Base-by-base conservation (phyloP, 352 stramenopile species). In the Globisporangium solare region DNA sequence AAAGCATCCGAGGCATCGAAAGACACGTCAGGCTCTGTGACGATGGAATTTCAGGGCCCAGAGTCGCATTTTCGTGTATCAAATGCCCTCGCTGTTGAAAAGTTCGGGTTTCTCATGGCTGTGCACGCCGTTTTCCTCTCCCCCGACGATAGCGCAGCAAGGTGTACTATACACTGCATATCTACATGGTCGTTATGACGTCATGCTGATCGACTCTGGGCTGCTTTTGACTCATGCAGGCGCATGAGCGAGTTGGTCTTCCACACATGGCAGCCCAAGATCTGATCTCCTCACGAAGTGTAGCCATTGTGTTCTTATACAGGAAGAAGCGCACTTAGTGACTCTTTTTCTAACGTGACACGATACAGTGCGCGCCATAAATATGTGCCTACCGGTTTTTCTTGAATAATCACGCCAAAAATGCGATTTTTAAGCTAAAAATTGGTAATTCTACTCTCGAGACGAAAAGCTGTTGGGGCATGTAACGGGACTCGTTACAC, bases 1-100 rank as follows among this genome's bases (percentile, higher is more conserved):
- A 73, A 70, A 70, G 61, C 74, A 3, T 45, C 55, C 0, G 53
- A 76, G 10, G 59, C 73, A 21, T 52, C 61, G 2, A 67, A 70
- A 37, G 62, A 42, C 13, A 70, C 68, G 0, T 17, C 48, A 4
- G 78, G 74, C 1, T 88, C 75, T 1, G 70, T 88, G 15, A 48
- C 75, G 47, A 76, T 88, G 71, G 78, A 88, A 56, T 86, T 85
- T 24, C 75, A 86, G 27, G 73, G 78, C 0, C 8, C 47, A 0
- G 21, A 51, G 2, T 64, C 65, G 48, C 67, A 67, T 5, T 40
- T 55, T 11, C 60, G 70, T 18, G 56, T 63, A 6, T 48, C 47
- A 0, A 47, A 66, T 12, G 51, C 68, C 17, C 58, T 84, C 3
- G 47, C 72, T 52, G 53, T 18, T 10, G 41, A 57, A 20, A 49